These are phyloP conservation scores for Lenzites betulinus DNA, from an alignment of 768 basidiomycete species.

Conservation along the genomic window DNA sequence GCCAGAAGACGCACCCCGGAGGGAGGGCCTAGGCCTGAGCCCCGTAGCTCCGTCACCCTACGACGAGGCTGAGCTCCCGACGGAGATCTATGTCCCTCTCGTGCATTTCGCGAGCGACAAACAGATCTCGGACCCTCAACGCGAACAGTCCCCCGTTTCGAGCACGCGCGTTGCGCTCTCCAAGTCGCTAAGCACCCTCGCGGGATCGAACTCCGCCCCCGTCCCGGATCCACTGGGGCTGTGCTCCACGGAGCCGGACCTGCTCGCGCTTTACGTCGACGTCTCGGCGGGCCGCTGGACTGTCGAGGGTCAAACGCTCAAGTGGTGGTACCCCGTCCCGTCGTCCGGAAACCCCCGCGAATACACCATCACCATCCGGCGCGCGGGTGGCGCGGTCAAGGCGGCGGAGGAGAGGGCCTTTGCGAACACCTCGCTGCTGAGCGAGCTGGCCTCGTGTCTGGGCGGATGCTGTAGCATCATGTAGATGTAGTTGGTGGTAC, in stretches of 20 bases:
- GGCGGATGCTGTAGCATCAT: conserved; percentile 19
- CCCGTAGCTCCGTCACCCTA: conserved; percentile 23
- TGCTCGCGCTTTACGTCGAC: conserved; percentile 45
- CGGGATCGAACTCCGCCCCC: not conserved
- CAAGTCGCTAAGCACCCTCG: conserved; percentile 11
- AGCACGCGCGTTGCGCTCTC: conserved; percentile 5
- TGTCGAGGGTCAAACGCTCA: conserved; percentile 50
- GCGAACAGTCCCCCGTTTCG: conserved; percentile 1
- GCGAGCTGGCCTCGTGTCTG: conserved; percentile 3
- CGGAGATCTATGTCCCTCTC: conserved; percentile 89
- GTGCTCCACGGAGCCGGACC: conserved; percentile 2
- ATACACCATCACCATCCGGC: conserved; percentile 33
- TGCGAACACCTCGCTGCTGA: conserved; percentile 3
- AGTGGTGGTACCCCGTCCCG: conserved; percentile 42
- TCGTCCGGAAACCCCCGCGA: conserved; percentile 30
- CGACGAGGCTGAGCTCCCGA: conserved; percentile 50
- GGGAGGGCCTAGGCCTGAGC: conserved; percentile 23
- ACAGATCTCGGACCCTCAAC: conserved; percentile 18
- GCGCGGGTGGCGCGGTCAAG: conserved; percentile 36
- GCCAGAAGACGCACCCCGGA: conserved; percentile 50
- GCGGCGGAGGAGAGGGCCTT: conserved; percentile 7
- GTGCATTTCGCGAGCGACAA: conserved; percentile 77
- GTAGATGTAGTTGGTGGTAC: not conserved
- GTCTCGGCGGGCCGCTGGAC: conserved; percentile 51
- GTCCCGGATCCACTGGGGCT: conserved; percentile 9